Evolutionary conservation across 2,329 filamentous ascomycete genomes (phyloP), one percentile per base, ranked within the genome.

Genomic region (Calonectria honghensis): DNA sequence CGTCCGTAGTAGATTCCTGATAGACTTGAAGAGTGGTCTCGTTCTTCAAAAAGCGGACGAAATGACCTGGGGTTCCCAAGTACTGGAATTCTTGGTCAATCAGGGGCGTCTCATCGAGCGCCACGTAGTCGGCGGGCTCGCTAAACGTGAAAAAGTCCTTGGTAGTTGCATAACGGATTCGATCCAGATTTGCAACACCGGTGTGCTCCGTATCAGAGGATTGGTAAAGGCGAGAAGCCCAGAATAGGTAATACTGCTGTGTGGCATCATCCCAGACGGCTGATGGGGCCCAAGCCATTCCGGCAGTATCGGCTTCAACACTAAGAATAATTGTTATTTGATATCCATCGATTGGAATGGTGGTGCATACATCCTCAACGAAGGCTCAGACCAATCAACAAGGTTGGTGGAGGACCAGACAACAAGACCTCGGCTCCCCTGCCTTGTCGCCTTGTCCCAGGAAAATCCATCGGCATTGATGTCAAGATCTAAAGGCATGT

Each of bases 21-120:
- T 87, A 90, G 4, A 90, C 85, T n/a, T 86, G 85, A 48, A 86
- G 85, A 2, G 84, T 85, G 0, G 86, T 85, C 78, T 90, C 88
- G 76, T 90, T 88, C 79, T 90, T 90, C 67, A 89, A 78, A 81
- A 90, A 90, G 7, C 89, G 86, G 0, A 84, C 85, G 57, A 86
- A 90, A 13, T 82, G 75, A 2, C 82, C 85, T 5, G 82, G 80
- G 9, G 81, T 79, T 48, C 86, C 87, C 0, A 90, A 81, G 27
- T 85, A 81, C 37, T 88, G 84, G 79, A 90, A 86, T 68, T 88
- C 86, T 37, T 89, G 85, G 73, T 90, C 89, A 73, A 90, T 90
- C 48, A 90, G 80, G 2, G 86, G 85, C 4, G 85, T 88, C 20
- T 82, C 83, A 2, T 82, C 73, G 37, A 73, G 68, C 6, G 87